A percentile compares a stretch with the other conserved stretches of the same genome.
Conservation (phyloP, 2,329 filamentous ascomycete species). For the Phoma sp. region DNA sequence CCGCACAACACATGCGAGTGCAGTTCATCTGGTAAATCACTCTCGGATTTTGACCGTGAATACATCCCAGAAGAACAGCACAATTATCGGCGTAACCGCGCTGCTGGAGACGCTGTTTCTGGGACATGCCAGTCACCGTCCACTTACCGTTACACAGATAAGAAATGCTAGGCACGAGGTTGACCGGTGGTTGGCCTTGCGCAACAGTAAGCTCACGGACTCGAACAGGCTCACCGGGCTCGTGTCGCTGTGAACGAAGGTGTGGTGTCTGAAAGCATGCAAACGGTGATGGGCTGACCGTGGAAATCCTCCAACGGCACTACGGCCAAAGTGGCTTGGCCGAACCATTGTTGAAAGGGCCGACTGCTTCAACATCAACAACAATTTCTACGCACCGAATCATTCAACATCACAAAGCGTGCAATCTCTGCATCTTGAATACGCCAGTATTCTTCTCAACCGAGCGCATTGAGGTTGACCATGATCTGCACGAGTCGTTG, state of each 20-base stretch:
- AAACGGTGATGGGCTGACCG: not conserved
- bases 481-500: slow-evolving; percentile 8
- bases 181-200: not conserved
- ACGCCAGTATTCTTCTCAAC: not conserved
- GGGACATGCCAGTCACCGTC: not conserved
- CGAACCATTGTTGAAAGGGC: not conserved
- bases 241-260: not conserved
- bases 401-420: not conserved
- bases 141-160: not conserved
- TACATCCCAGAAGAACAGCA: not conserved
- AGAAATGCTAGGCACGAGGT: not conserved
- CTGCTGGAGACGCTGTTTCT: not conserved
- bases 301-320: not conserved
- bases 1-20: not conserved
- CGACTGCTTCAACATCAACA: not conserved
- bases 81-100: not conserved
- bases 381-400: not conserved
- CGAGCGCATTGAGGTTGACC: not conserved
- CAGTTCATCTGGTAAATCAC: not conserved
- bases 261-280: not conserved
- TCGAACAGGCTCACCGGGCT: not conserved
- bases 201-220: slow-evolving; percentile 4
- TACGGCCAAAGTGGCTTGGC: not conserved
- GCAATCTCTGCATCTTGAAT: not conserved
- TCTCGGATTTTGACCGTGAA: not conserved